A percentile compares a stretch with the other conserved stretches of the same genome.
These are phyloP conservation scores for Drechslerella dactyloides DNA, from an alignment of 2,329 filamentous ascomycete genomes.

Conservation along the genomic window DNA sequence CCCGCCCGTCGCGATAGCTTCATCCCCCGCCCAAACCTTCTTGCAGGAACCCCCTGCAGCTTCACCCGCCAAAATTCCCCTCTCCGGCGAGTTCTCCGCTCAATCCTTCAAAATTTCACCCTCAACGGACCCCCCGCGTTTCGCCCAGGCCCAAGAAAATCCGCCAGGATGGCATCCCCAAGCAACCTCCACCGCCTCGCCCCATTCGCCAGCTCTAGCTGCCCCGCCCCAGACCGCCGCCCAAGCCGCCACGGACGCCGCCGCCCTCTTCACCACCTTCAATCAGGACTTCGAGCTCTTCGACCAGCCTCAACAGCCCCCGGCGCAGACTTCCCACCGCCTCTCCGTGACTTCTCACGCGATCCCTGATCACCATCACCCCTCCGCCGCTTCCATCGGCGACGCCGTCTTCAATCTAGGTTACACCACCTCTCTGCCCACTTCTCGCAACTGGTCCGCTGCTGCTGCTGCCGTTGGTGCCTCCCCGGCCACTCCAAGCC, in stretches of 20 bases:
- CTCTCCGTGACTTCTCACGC: slow-evolving; percentile 31
- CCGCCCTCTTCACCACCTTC: slow-evolving; percentile 33
- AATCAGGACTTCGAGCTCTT: slow-evolving; percentile 50
- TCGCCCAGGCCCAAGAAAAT: slow-evolving; percentile 49
- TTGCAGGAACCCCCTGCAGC: slow-evolving; percentile 39
- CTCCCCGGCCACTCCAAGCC: slow-evolving; percentile 10
- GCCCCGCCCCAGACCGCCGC: background rate
- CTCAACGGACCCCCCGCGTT: slow-evolving; percentile 51
- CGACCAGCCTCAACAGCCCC: slow-evolving; percentile 6
- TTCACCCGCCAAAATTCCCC: slow-evolving; percentile 47
- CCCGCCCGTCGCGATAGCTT: slow-evolving; percentile 33
- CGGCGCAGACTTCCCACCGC: slow-evolving; percentile 1
- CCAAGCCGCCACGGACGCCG: slow-evolving; percentile 1
- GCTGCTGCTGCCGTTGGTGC: background rate
- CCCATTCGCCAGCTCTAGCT: slow-evolving; percentile 33
- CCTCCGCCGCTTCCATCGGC: slow-evolving; percentile 5
- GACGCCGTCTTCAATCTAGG: slow-evolving; percentile 50
- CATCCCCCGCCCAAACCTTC: slow-evolving; percentile 10
- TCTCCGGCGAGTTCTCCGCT: slow-evolving; percentile 44
- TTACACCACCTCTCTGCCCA: slow-evolving; percentile 41
- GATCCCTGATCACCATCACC: slow-evolving; percentile 24
- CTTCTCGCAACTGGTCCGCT: slow-evolving; percentile 35
- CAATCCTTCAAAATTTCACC: slow-evolving; percentile 50
- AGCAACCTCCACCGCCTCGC: slow-evolving; percentile 10
- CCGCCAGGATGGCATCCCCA: slow-evolving; percentile 49